phyloP scores from a whole-genome alignment of 495 filamentous ascomycete genomes.

The Lophiotrema nucula region DNA sequence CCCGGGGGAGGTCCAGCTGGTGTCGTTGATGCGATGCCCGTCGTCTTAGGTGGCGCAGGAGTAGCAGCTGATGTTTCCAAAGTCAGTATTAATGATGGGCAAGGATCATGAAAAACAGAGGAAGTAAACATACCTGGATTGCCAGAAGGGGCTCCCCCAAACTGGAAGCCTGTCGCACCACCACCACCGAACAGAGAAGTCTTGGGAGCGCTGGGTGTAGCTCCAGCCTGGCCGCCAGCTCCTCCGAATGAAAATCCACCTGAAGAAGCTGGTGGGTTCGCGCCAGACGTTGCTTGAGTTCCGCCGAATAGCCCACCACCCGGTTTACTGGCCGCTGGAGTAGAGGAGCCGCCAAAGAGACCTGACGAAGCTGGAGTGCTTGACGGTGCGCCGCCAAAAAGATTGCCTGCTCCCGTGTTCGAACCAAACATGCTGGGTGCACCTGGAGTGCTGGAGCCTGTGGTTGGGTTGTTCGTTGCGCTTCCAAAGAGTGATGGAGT shows the following conservation, averaged over 20 bases:
- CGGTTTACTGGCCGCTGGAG: constrained; percentile 17
- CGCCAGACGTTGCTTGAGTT: constrained; percentile 8
- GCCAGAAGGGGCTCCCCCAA: not conserved
- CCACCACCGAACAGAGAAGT: constrained; percentile 9
- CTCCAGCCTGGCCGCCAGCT: not conserved
- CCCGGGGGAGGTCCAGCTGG: constrained; percentile 62
- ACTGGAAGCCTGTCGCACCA: not conserved
- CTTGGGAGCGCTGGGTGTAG: not conserved
- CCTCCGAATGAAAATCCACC: not conserved
- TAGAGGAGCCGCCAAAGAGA: constrained; percentile 11
- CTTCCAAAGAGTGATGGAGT: constrained; percentile 18
- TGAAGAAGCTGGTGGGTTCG: constrained; percentile 11
- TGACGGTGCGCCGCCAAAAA: constrained; percentile 1
- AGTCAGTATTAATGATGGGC: too few species aligned
- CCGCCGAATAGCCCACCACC: constrained; percentile 7
- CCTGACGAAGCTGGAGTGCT: not conserved
- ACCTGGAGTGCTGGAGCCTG: constrained; percentile 10
- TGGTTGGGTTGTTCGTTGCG: constrained; percentile 14
- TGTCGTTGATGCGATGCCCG: constrained; percentile 58
- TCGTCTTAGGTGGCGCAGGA: constrained; percentile 43
- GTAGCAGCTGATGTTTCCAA: constrained; percentile 31
- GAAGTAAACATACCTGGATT: too few species aligned
- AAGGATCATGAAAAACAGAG: too few species aligned
- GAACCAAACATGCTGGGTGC: not conserved
- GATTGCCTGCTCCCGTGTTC: constrained; percentile 1